Evolutionary conservation across 78 protist species (phyloP).

Genomic region (Dictyostelium purpureum): DNA sequence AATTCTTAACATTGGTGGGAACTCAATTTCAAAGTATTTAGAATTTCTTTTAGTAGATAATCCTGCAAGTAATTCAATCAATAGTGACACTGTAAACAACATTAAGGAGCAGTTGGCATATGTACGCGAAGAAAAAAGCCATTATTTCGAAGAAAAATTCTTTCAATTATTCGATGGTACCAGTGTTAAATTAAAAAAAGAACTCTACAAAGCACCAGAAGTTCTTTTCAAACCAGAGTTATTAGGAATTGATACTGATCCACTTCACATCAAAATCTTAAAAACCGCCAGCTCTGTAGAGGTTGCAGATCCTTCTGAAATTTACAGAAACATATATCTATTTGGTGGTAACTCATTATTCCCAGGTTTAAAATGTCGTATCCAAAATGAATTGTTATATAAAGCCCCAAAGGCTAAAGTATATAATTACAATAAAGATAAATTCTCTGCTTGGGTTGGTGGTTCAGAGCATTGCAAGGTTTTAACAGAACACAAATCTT

Average conservation of each 20-base stretch:
- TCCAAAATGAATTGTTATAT: background rate
- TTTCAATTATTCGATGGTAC: too few species aligned
- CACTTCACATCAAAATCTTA: background rate
- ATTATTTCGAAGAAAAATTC: too few species aligned
- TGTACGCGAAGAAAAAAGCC: constrained; percentile 33
- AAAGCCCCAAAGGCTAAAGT: background rate
- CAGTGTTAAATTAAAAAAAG: too few species aligned
- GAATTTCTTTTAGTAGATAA: constrained; percentile 65
- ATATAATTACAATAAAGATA: too few species aligned
- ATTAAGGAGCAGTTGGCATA: constrained; percentile 75
- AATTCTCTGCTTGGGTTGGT: background rate
- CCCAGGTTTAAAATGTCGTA: background rate
- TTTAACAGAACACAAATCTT: background rate
- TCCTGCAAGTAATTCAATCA: background rate
- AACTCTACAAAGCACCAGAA: constrained; percentile 9
- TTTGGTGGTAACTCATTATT: too few species aligned
- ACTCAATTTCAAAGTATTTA: constrained; percentile 94
- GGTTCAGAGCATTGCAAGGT: background rate
- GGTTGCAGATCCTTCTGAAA: background rate
- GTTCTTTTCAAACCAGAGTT: background rate
- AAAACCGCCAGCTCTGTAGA: background rate
- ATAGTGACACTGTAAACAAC: constrained; percentile 39
- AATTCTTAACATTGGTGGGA: constrained; percentile 94
- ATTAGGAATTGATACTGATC: background rate
- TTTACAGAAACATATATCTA: background rate